Conservation (phyloP, 768 basidiomycete genomes). For the Suillus clintonianus region DNA sequence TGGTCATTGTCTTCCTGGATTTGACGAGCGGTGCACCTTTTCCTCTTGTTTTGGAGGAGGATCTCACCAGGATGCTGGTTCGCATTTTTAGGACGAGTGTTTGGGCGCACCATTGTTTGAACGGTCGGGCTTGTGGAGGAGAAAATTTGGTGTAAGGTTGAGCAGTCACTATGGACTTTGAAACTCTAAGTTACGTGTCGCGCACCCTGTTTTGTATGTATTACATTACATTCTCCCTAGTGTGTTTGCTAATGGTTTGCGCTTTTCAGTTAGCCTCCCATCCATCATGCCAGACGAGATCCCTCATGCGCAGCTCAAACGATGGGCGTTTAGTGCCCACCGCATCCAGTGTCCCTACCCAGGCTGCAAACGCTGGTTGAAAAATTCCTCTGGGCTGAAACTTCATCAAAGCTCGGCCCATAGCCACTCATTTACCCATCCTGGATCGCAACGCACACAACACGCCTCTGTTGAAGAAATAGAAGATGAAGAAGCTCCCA, state of each 20-base stretch:
- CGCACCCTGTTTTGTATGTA: background rate
- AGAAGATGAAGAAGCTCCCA: background rate
- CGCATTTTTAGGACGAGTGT: background rate
- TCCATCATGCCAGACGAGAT: background rate
- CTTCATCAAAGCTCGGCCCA: background rate
- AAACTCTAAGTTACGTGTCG: background rate
- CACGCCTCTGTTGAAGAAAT: background rate
- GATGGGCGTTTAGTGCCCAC: background rate
- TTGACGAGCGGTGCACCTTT: background rate
- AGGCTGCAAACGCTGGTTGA: background rate
- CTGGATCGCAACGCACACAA: background rate
- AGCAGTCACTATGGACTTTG: background rate
- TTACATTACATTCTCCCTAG: background rate
- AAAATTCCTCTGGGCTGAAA: background rate
- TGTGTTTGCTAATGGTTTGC: background rate
- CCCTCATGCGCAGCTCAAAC: background rate
- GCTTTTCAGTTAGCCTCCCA: background rate
- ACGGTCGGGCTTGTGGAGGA: background rate
- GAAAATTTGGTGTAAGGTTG: background rate
- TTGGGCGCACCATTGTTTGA: background rate
- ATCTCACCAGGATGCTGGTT: background rate
- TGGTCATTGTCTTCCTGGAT: background rate
- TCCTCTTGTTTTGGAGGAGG: background rate
- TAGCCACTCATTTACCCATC: background rate
- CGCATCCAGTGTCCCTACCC: background rate